A percentile compares a stretch with the other conserved stretches of the same genome.
Conservation (phyloP, 192 early-diverging fungal species). For the Coemansia umbellata region DNA sequence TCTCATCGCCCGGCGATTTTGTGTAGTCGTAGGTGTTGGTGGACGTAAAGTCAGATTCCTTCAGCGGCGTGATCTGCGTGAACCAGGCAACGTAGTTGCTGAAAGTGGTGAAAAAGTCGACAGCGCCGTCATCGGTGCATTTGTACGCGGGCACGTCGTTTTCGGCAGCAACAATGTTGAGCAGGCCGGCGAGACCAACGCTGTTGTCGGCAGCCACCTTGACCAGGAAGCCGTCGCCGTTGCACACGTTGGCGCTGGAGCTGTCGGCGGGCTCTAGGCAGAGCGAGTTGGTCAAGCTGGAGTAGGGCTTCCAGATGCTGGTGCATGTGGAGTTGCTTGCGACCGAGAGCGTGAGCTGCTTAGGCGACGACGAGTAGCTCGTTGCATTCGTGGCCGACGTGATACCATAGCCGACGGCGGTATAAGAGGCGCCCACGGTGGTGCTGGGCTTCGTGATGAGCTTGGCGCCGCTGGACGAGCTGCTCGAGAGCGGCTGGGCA, state of each 20-base stretch:
- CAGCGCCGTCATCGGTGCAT: slow-evolving; percentile 18
- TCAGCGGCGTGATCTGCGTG: slow-evolving; percentile 40
- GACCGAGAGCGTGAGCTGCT: slow-evolving; percentile 28
- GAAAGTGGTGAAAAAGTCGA: slow-evolving; percentile 47
- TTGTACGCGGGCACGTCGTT: slow-evolving; percentile 21
- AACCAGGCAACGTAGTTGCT: slow-evolving; percentile 48
- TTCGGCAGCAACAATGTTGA: slow-evolving; percentile 40
- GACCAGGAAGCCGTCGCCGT: slow-evolving; percentile 34
- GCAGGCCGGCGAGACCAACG: slow-evolving; percentile 39
- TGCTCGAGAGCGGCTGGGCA: slow-evolving; percentile 22
- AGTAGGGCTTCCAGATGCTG: slow-evolving; percentile 37
- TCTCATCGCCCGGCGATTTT: background rate
- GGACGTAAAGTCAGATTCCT: slow-evolving; percentile 34
- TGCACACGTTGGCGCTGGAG: slow-evolving; percentile 35
- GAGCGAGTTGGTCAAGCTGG: slow-evolving; percentile 45
- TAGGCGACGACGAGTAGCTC: slow-evolving; percentile 5
- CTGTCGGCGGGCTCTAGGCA: slow-evolving; percentile 31
- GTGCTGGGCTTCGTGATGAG: slow-evolving; percentile 28
- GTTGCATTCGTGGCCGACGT: background rate
- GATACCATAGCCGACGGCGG: slow-evolving; percentile 26
- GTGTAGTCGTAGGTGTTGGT: slow-evolving; percentile 26
- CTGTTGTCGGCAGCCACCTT: slow-evolving; percentile 23
- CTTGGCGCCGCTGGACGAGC: slow-evolving; percentile 17
- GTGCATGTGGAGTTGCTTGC: slow-evolving; percentile 33
- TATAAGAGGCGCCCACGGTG: slow-evolving; percentile 18